Evolutionary conservation across 2,329 filamentous ascomycete species (phyloP).

Genomic region (Clarireedia hainanense): DNA sequence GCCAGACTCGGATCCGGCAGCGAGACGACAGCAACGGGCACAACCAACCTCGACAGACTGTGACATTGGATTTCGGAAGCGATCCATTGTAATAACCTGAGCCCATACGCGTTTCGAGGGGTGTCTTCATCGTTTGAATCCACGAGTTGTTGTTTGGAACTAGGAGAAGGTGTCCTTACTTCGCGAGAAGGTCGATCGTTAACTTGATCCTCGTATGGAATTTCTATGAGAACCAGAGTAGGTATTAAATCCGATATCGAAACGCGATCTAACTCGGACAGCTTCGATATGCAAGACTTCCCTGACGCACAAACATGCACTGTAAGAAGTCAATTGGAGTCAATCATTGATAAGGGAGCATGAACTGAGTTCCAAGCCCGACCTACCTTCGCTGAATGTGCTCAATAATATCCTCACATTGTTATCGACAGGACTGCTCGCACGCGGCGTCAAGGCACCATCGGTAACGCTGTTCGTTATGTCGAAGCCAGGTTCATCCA

Average conservation of each 20-base stretch:
- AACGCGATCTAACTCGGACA: conserved; percentile 42
- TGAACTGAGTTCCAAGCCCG: conserved; percentile 4
- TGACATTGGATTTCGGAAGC: conserved; percentile 42
- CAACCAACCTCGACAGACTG: conserved; percentile 39
- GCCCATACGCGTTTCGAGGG: conserved; percentile 38
- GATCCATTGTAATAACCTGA: conserved; percentile 39
- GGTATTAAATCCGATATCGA: conserved; percentile 39
- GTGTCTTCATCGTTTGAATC: conserved; percentile 30
- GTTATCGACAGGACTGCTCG: conserved; percentile 32
- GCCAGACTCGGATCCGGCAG: conserved; percentile 27
- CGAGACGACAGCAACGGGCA: conserved; percentile 37
- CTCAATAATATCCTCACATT: conserved; percentile 42
- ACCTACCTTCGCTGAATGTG: conserved; percentile 42
- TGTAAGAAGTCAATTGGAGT: conserved; percentile 25
- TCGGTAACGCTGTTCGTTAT: conserved; percentile 12
- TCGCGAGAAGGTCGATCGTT: conserved; percentile 26
- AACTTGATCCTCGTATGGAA: conserved; percentile 36
- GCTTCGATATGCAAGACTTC: conserved; percentile 42
- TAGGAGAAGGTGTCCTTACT: conserved; percentile 27
- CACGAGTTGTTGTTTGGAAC: conserved; percentile 32
- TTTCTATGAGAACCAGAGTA: conserved; percentile 48
- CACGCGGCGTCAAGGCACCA: conserved; percentile 10
- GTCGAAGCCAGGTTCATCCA: conserved; percentile 21
- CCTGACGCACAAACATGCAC: conserved; percentile 47
- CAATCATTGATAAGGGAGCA: background rate